Conservation (phyloP, 805 yeast species). For the Sugiyamaella floridensis region DNA sequence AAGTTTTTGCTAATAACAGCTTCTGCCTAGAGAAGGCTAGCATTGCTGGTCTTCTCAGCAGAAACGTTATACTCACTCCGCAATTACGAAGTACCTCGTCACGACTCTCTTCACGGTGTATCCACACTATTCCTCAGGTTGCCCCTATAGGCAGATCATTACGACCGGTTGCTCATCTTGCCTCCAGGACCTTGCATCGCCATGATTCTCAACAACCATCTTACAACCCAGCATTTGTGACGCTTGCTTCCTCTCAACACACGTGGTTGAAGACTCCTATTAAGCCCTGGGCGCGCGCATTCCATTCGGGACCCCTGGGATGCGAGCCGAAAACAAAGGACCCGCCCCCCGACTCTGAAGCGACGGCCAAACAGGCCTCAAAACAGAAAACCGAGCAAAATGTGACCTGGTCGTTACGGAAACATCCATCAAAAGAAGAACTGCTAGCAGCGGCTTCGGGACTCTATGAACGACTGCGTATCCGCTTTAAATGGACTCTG, state of each 20-base stretch:
- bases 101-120: background rate
- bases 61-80: background rate
- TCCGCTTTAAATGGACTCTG: constrained; percentile 64
- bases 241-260: background rate
- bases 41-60: background rate
- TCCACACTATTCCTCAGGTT: background rate
- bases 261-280: background rate
- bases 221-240: background rate
- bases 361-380: background rate
- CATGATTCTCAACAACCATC: too few species aligned
- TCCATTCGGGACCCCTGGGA: background rate
- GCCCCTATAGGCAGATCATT: too few species aligned
- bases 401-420: background rate
- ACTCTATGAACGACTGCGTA: constrained; percentile 36
- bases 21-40: background rate
- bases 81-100: background rate
- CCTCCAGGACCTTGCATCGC: background rate
- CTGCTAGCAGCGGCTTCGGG: constrained; percentile 40
- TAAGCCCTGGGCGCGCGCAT: background rate
- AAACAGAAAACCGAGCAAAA: background rate
- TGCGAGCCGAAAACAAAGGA: background rate
- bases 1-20: background rate
- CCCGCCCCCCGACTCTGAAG: background rate
- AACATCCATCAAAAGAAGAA: constrained; percentile 31
- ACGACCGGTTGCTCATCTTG: background rate